Percentiles rank a stretch among this genome's conserved stretches.
These are phyloP conservation scores for Spatholobus suberectus DNA, from an alignment of 306 rosid species.

Conservation along the genomic window DNA sequence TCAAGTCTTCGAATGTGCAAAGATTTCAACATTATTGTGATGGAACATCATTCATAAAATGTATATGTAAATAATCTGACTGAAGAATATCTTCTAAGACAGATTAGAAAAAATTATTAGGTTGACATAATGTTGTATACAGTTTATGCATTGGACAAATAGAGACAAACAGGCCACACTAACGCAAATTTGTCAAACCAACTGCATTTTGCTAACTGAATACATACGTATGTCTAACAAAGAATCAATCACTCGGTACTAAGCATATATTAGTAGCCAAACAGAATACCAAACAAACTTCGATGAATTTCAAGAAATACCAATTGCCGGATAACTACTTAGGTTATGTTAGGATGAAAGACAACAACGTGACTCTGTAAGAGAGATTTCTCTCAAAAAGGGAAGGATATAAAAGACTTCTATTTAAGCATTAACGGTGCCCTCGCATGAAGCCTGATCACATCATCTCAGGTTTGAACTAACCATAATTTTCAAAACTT, in stretches of 20 bases:
- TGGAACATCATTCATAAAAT: background rate
- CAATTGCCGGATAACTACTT: background rate
- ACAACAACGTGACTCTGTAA: too few relatives aligned
- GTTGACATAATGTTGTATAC: background rate
- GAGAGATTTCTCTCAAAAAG: background rate
- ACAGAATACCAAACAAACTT: background rate
- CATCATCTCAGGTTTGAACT: background rate
- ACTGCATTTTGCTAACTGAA: background rate
- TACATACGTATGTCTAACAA: background rate
- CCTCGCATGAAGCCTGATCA: background rate
- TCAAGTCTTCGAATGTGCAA: background rate
- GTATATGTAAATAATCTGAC: background rate
- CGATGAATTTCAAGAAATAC: background rate
- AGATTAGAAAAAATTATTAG: background rate
- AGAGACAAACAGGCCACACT: background rate
- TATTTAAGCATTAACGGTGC: background rate
- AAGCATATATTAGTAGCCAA: background rate
- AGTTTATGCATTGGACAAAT: background rate
- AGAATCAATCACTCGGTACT: background rate
- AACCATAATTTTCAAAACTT: background rate
- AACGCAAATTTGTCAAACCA: background rate
- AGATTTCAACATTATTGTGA: background rate
- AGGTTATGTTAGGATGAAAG: background rate
- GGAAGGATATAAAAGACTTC: background rate
- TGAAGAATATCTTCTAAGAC: background rate